Evolutionary conservation across 257 asterid species (phyloP).

Genomic region (Nicotiana tabacum): DNA sequence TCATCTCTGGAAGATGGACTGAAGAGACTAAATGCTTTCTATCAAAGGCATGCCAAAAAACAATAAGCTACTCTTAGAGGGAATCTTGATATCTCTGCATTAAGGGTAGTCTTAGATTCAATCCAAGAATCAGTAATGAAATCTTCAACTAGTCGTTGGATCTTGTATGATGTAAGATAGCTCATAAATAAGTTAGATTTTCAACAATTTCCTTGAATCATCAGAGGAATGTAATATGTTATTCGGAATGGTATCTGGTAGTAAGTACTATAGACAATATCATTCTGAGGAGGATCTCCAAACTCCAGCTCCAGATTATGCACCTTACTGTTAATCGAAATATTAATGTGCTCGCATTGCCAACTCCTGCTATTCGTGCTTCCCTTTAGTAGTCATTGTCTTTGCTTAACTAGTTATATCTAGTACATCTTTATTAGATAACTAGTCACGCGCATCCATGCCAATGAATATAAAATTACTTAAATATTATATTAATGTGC

Average conservation of each 20-base stretch:
- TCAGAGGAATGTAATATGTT: neutral
- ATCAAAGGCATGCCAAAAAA: conserved; percentile 56
- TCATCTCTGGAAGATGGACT: conserved; percentile 61
- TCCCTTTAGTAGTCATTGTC: too few relatives aligned
- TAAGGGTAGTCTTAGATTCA: neutral
- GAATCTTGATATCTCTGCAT: neutral
- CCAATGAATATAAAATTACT: too few relatives aligned
- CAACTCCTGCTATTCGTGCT: too few relatives aligned
- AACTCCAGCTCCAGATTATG: neutral
- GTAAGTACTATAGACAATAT: neutral
- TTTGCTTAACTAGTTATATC: too few relatives aligned
- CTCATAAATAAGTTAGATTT: neutral
- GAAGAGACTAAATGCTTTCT: conserved; percentile 55
- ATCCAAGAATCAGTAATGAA: neutral
- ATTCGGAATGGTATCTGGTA: neutral
- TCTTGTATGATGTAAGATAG: neutral
- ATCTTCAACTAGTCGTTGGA: conserved; percentile 23
- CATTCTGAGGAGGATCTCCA: neutral
- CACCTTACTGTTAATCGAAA: neutral
- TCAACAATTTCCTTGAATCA: conserved; percentile 2
- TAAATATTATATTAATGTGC: too few relatives aligned
- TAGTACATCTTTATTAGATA: too few relatives aligned
- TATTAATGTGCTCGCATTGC: too few relatives aligned
- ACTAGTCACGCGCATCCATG: too few relatives aligned
- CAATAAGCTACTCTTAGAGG: conserved; percentile 27